A percentile compares a stretch with the other conserved stretches of the same genome.
phyloP scores from a whole-genome alignment of 345 rosid species.

The thale cress (Arabidopsis thaliana) region DNA sequence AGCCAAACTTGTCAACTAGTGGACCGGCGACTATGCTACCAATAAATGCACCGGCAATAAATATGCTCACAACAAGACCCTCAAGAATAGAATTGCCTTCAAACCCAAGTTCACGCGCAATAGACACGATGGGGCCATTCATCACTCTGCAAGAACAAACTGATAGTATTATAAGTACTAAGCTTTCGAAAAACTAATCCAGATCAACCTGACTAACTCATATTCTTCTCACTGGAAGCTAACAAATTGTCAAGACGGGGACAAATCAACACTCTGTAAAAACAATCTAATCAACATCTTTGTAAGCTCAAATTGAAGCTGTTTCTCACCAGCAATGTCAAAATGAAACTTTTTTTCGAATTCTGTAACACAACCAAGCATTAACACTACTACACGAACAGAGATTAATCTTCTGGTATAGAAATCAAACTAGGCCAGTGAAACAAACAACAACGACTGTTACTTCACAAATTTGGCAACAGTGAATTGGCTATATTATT shows the following conservation, averaged over 20 bases:
- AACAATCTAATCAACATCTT: background rate
- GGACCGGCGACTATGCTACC: constrained; percentile 72
- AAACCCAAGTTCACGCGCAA: constrained; percentile 76
- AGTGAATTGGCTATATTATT: constrained; percentile 1
- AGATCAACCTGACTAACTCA: constrained; percentile 1
- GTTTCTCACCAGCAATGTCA: background rate
- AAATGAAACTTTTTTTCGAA: no score
- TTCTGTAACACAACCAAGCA: background rate
- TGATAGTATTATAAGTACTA: background rate
- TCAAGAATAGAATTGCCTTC: constrained; percentile 72
- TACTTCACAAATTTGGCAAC: background rate
- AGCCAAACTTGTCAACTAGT: constrained; percentile 68
- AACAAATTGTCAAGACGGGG: background rate
- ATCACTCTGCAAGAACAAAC: constrained; percentile 58
- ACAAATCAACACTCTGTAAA: background rate
- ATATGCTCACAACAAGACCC: constrained; percentile 85
- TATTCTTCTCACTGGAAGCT: background rate
- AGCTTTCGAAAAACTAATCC: background rate
- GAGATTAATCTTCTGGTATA: background rate
- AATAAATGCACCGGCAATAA: constrained; percentile 77
- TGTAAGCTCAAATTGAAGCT: background rate
- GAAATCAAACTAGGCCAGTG: background rate
- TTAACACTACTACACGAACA: background rate
- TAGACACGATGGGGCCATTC: constrained; percentile 81
- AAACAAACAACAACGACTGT: background rate